These are phyloP conservation scores for Obba rivulosa DNA, from an alignment of 768 basidiomycete species.

Conservation along the genomic window DNA sequence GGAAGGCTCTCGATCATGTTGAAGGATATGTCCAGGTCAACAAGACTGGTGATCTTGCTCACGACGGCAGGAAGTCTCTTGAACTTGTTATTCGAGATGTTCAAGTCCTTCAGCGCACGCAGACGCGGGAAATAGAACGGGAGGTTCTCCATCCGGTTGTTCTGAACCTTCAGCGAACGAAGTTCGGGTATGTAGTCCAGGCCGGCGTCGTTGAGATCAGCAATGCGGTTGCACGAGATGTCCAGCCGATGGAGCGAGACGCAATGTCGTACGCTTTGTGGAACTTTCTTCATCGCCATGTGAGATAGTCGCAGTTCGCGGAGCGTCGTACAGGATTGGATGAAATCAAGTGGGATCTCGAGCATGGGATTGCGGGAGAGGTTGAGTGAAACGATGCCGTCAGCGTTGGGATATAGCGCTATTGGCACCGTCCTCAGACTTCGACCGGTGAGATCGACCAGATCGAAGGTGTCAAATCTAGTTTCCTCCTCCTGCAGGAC, in stretches of 20 bases:
- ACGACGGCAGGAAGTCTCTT: constrained; percentile 68
- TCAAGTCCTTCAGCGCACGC: constrained; percentile 65
- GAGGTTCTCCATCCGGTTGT: constrained; percentile 85
- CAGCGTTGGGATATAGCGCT: constrained; percentile 76
- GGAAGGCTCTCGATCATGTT: constrained; percentile 84
- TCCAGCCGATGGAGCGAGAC: constrained; percentile 74
- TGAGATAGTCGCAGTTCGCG: constrained; percentile 82
- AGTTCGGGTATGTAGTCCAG: constrained; percentile 75
- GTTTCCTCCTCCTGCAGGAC: constrained; percentile 64
- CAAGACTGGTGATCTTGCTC: constrained; percentile 63
- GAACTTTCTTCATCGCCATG: constrained; percentile 94
- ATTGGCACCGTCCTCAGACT: constrained; percentile 87
- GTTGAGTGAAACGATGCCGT: constrained; percentile 77
- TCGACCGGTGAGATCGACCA: constrained; percentile 76
- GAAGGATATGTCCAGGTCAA: constrained; percentile 91
- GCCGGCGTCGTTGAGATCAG: constrained; percentile 80
- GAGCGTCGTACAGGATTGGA: constrained; percentile 79
- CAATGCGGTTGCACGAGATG: constrained; percentile 87
- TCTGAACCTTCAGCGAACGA: constrained; percentile 68
- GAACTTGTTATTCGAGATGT: constrained; percentile 97
- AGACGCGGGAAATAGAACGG: constrained; percentile 83
- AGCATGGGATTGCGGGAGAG: constrained; percentile 94
- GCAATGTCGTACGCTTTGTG: constrained; percentile 74
- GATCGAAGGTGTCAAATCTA: constrained; percentile 63
- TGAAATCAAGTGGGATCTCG: constrained; percentile 94